Conservation (phyloP, 179 eudicot species). For the Monotropa hypopitys region DNA sequence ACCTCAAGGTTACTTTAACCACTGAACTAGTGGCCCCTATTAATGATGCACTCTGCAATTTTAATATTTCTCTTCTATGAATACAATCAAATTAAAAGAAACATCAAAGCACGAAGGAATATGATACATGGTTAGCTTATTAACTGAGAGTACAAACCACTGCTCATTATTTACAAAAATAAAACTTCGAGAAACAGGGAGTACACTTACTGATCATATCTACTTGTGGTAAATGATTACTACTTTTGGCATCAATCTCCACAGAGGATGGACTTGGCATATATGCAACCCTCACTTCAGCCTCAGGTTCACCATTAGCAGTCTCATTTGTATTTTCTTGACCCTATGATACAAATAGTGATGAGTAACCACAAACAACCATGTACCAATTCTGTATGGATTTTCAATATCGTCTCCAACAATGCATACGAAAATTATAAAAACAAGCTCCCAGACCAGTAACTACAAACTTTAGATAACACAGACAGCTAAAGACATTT, state of each 20-base stretch:
- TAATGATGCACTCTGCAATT: neutral
- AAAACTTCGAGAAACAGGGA: neutral
- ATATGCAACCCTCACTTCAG: constrained; percentile 30
- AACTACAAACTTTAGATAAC: neutral
- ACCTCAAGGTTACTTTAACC: neutral
- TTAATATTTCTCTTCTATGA: neutral
- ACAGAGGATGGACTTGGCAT: constrained; percentile 14
- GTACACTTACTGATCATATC: constrained; percentile 32
- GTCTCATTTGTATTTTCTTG: constrained; percentile 37
- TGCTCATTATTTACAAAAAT: neutral
- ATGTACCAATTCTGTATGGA: neutral
- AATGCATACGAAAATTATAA: neutral
- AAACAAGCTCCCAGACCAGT: neutral
- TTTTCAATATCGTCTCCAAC: neutral
- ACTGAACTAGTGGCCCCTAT: neutral
- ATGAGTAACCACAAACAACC: neutral
- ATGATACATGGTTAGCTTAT: neutral
- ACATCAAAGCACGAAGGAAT: neutral
- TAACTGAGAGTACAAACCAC: neutral
- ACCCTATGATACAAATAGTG: constrained; percentile 29
- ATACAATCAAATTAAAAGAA: neutral
- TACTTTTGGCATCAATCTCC: constrained; percentile 17
- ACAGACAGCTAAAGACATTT: neutral
- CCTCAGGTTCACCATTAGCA: constrained; percentile 28
- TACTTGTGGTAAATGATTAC: constrained; percentile 23